Conservation (phyloP, 1,284 basidiomycete genomes). For the Ceratobasidium sp. region DNA sequence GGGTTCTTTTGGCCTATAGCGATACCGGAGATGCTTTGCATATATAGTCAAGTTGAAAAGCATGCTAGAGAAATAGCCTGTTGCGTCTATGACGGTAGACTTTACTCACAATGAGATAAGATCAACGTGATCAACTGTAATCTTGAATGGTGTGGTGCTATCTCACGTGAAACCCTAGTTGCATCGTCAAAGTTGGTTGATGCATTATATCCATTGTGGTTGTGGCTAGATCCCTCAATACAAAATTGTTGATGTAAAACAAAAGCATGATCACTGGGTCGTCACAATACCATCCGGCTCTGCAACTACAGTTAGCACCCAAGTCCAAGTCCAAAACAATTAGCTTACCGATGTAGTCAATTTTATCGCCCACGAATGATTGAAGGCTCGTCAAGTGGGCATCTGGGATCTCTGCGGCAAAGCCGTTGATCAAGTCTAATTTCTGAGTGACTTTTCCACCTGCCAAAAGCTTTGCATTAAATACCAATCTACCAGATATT, state of each 20-base stretch:
- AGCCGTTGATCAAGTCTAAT: conserved; percentile 14
- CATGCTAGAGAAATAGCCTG: too few relatives aligned
- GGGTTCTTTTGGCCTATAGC: too few relatives aligned
- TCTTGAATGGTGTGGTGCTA: too few relatives aligned
- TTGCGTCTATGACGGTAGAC: too few relatives aligned
- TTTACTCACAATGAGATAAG: too few relatives aligned
- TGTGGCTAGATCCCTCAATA: too few relatives aligned
- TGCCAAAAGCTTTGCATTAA: not conserved
- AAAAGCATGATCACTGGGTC: conserved; percentile 1
- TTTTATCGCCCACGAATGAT: not conserved
- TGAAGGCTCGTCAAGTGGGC: not conserved
- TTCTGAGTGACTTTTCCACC: conserved; percentile 22
- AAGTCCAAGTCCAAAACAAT: too few relatives aligned
- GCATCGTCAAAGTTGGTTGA: not conserved
- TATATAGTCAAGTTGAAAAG: too few relatives aligned
- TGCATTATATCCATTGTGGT: not conserved
- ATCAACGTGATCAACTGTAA: too few relatives aligned
- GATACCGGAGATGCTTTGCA: too few relatives aligned
- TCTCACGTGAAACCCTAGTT: not conserved
- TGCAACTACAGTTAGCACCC: conserved; percentile 1
- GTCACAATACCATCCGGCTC: conserved; percentile 40
- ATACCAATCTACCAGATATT: not conserved
- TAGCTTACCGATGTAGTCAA: conserved; percentile 39
- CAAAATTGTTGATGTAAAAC: too few relatives aligned
- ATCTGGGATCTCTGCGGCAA: conserved; percentile 5